phyloP scores from a whole-genome alignment of 2,329 filamentous ascomycete species.

The Lecanicillium sp. region DNA sequence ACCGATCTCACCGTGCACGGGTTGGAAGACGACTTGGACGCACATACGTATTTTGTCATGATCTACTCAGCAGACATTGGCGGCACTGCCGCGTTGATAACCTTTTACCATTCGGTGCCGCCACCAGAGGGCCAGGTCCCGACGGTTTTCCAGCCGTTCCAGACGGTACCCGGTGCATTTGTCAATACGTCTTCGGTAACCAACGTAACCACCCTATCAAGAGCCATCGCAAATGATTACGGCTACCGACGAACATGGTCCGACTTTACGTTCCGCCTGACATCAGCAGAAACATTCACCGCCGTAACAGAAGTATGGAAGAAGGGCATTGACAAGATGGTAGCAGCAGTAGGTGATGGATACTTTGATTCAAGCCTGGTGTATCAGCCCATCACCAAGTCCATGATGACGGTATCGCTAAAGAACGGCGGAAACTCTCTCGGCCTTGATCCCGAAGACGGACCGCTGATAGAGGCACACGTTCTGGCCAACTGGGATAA shows the following conservation, averaged over 20 bases:
- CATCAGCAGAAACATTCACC: conserved; percentile 15
- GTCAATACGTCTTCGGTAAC: conserved; percentile 13
- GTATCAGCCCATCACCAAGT: conserved; percentile 31
- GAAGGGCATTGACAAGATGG: conserved; percentile 10
- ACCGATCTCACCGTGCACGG: conserved; percentile 10
- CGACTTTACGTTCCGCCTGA: conserved; percentile 18
- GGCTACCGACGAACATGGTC: conserved; percentile 22
- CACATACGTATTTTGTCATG: conserved; percentile 16
- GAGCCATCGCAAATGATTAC: conserved; percentile 15
- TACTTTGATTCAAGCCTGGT: conserved; percentile 16
- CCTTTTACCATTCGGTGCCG: conserved; percentile 12
- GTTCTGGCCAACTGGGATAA: conserved; percentile 12
- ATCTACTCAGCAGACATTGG: conserved; percentile 5
- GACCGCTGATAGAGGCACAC: conserved; percentile 25
- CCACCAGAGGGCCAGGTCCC: neutral
- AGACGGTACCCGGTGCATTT: conserved; percentile 14
- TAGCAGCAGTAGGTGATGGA: conserved; percentile 7
- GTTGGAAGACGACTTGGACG: conserved; percentile 12
- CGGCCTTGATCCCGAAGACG: conserved; percentile 26
- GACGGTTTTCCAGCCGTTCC: conserved; percentile 15
- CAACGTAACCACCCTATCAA: conserved; percentile 17
- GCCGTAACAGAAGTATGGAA: conserved; percentile 20
- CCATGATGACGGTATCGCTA: conserved; percentile 21
- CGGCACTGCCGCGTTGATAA: conserved; percentile 9
- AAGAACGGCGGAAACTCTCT: conserved; percentile 33